Evolutionary conservation across 352 stramenopile genomes (phyloP), one percentile per base, ranked within the genome.

Genomic region (Thalassiosira hispida): DNA sequence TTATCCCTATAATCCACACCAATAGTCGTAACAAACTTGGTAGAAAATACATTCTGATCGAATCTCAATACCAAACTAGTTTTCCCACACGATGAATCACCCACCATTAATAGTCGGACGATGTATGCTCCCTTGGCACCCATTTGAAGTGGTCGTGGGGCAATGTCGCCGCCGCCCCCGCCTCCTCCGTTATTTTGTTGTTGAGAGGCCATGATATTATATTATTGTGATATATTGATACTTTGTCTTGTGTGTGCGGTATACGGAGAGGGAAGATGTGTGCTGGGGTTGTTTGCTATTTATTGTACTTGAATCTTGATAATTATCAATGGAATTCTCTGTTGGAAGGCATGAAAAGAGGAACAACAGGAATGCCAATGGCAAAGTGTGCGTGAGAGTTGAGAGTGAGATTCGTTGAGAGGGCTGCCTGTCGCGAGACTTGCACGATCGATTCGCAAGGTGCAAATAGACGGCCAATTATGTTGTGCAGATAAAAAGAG

Each of bases 1-100:
- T 95, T 95, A 73, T 96, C 92, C 79, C 91, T 83, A 76, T 96
- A 96, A 85, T 96, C 93, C 0, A 96, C 91, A 27, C 93, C 93
- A 79, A 96, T 96, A 8, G 93, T 96, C 2, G 92, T 95, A 1
- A 95, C 93, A 85, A 95, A 96, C 70, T 94, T 94, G 2, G 91
- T 93, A 51, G 87, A 94, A 76, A 96, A 96, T 8, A 93, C 89
- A 85, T 94, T 93, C 57, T 94, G 86, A 84, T 93, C 87, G 73
- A 92, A 96, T 51, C 92, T 76, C 55, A 96, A 83, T 14, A 96
- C 92, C 11, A 96, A 69, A 47, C 85, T 93, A 1, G 92, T 96
- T 65, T 96, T 96, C 61, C 93, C 93, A 67, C 93, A 94, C 0
- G 86, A 90, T 12, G 81, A 93, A 79, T 96, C 91, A 44, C 92